phyloP scores from a whole-genome alignment of 495 filamentous ascomycete species.

The Penicillium cosmopolitanum region DNA sequence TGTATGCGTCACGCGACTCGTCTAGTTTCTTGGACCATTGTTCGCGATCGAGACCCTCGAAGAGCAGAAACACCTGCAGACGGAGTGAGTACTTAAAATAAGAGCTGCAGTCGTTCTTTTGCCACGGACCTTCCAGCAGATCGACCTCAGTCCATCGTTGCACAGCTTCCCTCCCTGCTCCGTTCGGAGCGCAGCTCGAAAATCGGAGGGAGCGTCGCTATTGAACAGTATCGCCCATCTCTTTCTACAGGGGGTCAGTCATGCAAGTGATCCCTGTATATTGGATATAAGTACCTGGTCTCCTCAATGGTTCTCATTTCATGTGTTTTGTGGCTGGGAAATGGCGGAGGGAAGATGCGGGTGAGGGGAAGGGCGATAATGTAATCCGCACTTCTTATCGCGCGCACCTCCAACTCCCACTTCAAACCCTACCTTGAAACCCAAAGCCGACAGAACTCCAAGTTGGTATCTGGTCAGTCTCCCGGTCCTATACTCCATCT shows the following conservation, averaged over 20 bases:
- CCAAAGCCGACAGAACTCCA: not conserved
- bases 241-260: constrained; percentile 38
- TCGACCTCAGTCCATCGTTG: constrained; percentile 74
- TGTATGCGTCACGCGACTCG: constrained; percentile 74
- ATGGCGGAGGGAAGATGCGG: constrained; percentile 16
- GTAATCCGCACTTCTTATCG: constrained; percentile 23
- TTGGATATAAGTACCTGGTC: constrained; percentile 50
- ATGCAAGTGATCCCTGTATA: not conserved
- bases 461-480: not conserved
- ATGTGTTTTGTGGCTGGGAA: constrained; percentile 25
- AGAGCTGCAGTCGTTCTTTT: not conserved
- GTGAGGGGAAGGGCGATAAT: constrained; percentile 24
- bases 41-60: constrained; percentile 65
- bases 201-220: constrained; percentile 61
- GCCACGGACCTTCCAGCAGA: constrained; percentile 85
- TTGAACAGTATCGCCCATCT: constrained; percentile 71
- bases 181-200: constrained; percentile 67
- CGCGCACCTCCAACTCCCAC: constrained; percentile 12
- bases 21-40: constrained; percentile 70
- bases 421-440: constrained; percentile 4
- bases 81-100: constrained; percentile 18
- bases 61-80: constrained; percentile 76
- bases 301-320: constrained; percentile 69
- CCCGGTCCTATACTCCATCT: too few relatives aligned
- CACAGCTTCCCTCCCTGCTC: constrained; percentile 61